phyloP scores from a whole-genome alignment of 345 rosid genomes.

The Linum usitatissimum region DNA sequence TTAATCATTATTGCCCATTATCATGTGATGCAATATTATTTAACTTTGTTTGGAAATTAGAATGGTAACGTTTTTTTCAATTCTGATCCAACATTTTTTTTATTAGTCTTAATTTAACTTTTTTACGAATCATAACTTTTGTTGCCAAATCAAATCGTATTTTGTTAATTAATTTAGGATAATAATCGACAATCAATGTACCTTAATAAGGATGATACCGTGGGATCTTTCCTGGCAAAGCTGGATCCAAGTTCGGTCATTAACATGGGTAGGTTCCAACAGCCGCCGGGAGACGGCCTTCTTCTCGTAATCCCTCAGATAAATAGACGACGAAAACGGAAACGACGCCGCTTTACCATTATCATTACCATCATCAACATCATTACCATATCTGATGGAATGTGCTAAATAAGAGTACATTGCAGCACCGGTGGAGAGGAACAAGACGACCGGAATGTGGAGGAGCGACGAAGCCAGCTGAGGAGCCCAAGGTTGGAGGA shows the following conservation, averaged over 20 bases:
- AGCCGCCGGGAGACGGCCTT: neutral
- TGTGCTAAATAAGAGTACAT: neutral
- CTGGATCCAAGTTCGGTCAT: slow-evolving; percentile 1
- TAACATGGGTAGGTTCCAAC: neutral
- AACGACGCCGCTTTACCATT: neutral
- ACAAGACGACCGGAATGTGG: slow-evolving; percentile 19
- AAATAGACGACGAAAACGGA: slow-evolving; percentile 10
- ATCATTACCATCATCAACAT: no score
- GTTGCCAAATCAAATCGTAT: no score
- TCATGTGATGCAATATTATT: no score
- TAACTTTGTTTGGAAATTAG: no score
- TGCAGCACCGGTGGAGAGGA: slow-evolving; percentile 8
- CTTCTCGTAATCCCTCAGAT: neutral
- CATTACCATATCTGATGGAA: no score
- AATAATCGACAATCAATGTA: no score
- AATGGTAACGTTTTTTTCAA: no score
- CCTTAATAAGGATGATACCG: slow-evolving; percentile 14
- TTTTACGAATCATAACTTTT: no score
- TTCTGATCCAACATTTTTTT: no score
- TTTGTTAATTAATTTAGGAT: no score
- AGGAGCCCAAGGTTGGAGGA: slow-evolving; percentile 32
- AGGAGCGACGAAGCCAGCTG: slow-evolving; percentile 11
- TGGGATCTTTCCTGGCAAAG: slow-evolving; percentile 11
- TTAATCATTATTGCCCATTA: no score
- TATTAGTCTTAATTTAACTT: no score